Evolutionary conservation across 768 basidiomycete genomes (phyloP).

Genomic region (Serendipita indica): DNA sequence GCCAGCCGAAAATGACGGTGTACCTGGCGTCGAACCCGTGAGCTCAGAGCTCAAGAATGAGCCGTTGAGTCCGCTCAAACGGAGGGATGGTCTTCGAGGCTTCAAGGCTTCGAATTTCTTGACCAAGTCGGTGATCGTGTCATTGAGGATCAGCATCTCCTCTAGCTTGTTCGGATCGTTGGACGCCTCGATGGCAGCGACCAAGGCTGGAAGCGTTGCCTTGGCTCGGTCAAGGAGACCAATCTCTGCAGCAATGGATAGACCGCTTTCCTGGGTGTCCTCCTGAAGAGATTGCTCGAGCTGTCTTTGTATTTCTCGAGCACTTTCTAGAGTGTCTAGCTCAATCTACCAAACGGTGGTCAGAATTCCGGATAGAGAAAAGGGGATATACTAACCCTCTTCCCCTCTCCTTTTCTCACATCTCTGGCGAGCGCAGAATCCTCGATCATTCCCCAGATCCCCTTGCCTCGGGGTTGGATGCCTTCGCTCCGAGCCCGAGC

Average conservation of each 20-base stretch:
- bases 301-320: neutral
- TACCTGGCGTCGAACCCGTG: neutral
- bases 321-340: neutral
- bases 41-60: neutral
- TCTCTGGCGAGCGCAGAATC: conserved; percentile 64
- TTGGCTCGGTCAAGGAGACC: conserved; percentile 38
- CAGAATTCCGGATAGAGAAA: conserved; percentile 16
- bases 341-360: conserved; percentile 20
- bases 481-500: conserved; percentile 34
- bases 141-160: conserved; percentile 56
- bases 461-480: conserved; percentile 28
- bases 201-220: conserved; percentile 37
- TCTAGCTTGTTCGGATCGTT: conserved; percentile 43
- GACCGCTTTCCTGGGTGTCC: conserved; percentile 26
- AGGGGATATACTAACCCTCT: conserved; percentile 37
- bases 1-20: conserved; percentile 19
- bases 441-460: conserved; percentile 75
- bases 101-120: conserved; percentile 30
- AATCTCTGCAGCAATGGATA: conserved; percentile 18
- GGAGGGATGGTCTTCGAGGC: conserved; percentile 14
- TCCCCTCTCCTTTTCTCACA: conserved; percentile 33
- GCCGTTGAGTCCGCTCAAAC: neutral
- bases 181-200: conserved; percentile 37
- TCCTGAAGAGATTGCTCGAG: conserved; percentile 19
- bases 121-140: conserved; percentile 46